phyloP scores from a whole-genome alignment of 805 yeast genomes.

The Ogataea nakhonphanomensis region DNA sequence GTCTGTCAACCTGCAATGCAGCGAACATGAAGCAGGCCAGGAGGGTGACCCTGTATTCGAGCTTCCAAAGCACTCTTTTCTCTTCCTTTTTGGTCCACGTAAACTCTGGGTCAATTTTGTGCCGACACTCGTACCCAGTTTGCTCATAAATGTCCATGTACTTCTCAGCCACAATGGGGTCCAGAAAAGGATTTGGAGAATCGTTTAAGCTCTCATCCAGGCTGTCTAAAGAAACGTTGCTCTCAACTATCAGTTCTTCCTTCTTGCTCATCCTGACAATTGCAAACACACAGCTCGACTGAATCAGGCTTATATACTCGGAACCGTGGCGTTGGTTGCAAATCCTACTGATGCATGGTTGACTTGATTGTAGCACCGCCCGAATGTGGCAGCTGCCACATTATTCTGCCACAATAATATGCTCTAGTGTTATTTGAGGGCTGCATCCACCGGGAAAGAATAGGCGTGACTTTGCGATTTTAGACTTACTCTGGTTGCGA shows the following conservation, averaged over 20 bases:
- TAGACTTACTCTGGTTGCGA: no score
- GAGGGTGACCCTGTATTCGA: constrained; percentile 53
- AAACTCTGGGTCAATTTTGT: constrained; percentile 54
- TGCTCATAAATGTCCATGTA: constrained; percentile 45
- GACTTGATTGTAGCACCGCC: neutral
- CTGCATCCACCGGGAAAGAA: no score
- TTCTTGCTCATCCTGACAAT: neutral
- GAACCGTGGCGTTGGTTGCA: constrained; percentile 2
- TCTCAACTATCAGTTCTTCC: neutral
- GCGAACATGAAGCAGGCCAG: constrained; percentile 60
- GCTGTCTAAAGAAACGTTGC: neutral
- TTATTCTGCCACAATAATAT: no score
- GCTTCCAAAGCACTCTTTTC: constrained; percentile 42
- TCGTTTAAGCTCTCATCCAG: constrained; percentile 1
- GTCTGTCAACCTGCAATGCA: constrained; percentile 57
- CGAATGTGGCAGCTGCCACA: constrained; percentile 2
- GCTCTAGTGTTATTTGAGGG: no score
- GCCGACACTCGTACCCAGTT: constrained; percentile 51
- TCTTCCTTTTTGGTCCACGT: constrained; percentile 56
- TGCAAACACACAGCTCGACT: neutral
- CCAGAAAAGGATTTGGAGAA: constrained; percentile 35
- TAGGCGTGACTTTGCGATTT: no score
- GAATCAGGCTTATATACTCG: neutral
- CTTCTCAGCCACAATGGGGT: constrained; percentile 45
- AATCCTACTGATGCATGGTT: neutral